Evolutionary conservation across 805 yeast genomes (phyloP), one percentile per base, ranked within the genome.

Genomic region (Saturnispora diversa): DNA sequence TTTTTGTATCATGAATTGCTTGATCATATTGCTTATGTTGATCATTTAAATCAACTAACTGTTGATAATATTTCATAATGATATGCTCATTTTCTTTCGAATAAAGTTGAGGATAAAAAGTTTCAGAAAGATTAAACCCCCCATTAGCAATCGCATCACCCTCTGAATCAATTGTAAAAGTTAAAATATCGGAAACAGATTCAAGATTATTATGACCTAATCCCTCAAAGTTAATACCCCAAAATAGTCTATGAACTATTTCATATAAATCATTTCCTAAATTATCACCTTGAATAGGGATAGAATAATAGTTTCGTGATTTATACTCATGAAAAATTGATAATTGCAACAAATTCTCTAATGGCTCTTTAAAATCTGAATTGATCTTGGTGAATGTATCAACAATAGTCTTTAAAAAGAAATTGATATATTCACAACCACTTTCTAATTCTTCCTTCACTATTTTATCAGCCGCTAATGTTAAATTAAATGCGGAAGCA

Each of bases 21-120:
- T n/a, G 17, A 23, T 24, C 24, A 16, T 32, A 25, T 11, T 17
- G 10, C 12, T 32, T 20, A 20, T 33, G 32, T 11, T 26, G 22
- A 29, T 32, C 17, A 11, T 7, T 29, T 23, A 33, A 4, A 24
- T 36, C 35, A 27, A 31, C 33, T 43, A 34, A 31, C 44, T 50
- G 35, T 36, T 41, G 31, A 40, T 41, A 26, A 1, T 50, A 52
- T 8, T 48, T 49, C 4, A 44, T 43, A 9, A 58, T 45, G 7
- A 55, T 27, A 17, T 49, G 37, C 13, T 52, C 44, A 34, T 55
- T 55, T 13, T 60, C 59, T 11, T 50, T 38, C 0, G 66, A 51
- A 44, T 60, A 68, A 2, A 68, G 50, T 40, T 68, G 69, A 0
- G 72, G 71, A 39, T 65, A 66, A 33, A 66, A 58, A 15, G 39